Evolutionary conservation across 306 rosid genomes (phyloP).

Genomic region (Sechiopsis laciniata): DNA sequence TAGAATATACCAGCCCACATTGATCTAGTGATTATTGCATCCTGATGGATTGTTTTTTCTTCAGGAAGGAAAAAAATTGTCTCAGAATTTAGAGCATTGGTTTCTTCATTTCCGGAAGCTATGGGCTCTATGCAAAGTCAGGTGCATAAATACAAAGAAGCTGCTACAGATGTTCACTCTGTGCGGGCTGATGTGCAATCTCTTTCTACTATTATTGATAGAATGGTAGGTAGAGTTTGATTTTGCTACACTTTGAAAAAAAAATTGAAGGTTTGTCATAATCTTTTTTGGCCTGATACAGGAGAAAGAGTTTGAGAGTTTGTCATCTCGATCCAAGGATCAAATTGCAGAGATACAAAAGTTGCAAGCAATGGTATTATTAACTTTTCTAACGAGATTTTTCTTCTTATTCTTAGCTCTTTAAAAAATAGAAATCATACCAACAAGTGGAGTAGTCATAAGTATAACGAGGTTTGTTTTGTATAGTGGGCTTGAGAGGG

Average conservation of each 20-base stretch:
- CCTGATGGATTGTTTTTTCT: conserved; percentile 30
- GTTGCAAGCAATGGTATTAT: conserved; percentile 62
- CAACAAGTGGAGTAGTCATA: too few species aligned
- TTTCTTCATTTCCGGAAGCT: conserved; percentile 89
- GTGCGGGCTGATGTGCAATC: conserved; percentile 78
- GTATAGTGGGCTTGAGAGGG: background rate
- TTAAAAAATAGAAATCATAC: background rate
- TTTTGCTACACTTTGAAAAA: background rate
- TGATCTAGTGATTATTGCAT: conserved; percentile 10
- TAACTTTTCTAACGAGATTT: background rate
- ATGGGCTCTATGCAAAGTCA: conserved; percentile 88
- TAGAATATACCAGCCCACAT: conserved; percentile 5
- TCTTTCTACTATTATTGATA: conserved; percentile 60
- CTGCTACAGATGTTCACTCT: conserved; percentile 80
- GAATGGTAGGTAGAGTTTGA: conserved; percentile 56
- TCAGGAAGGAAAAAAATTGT: conserved; percentile 86
- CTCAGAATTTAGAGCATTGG: conserved; percentile 71
- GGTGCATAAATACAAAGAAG: conserved; percentile 68
- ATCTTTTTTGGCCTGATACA: conserved; percentile 23
- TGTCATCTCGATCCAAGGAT: conserved; percentile 47
- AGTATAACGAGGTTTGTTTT: background rate
- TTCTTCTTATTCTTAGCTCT: background rate
- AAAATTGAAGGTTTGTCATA: background rate
- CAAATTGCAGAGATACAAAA: conserved; percentile 58
- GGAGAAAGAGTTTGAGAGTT: conserved; percentile 64